phyloP scores from a whole-genome alignment of 805 yeast species.

The Starmera amethionina region DNA sequence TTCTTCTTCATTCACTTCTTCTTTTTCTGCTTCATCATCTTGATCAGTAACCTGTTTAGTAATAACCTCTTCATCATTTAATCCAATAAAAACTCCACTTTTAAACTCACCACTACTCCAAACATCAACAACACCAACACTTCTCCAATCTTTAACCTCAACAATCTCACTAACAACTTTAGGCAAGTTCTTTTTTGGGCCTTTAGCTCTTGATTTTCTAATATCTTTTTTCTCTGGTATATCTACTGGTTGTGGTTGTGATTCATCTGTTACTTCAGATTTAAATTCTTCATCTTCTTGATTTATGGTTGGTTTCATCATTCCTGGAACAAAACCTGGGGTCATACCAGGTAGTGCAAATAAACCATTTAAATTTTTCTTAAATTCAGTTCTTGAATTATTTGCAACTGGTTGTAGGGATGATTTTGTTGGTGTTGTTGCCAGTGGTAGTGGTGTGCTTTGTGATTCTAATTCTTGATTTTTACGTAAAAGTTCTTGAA shows the following conservation, averaged over 20 bases:
- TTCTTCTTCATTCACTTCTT: not conserved
- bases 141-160: slow-evolving; percentile 15
- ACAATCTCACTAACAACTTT: slow-evolving; percentile 29
- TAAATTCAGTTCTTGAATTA: slow-evolving; percentile 31
- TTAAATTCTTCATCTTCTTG: slow-evolving; percentile 1
- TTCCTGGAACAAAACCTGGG: slow-evolving; percentile 15
- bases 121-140: slow-evolving; percentile 9
- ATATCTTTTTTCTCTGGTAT: slow-evolving; percentile 20
- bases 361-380: slow-evolving; percentile 50
- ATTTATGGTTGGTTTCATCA: slow-evolving; percentile 15
- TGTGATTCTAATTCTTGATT: slow-evolving; percentile 32
- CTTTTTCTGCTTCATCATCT: not conserved
- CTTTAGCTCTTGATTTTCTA: slow-evolving; percentile 48
- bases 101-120: slow-evolving; percentile 11
- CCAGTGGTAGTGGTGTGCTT: not conserved
- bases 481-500: slow-evolving; percentile 62
- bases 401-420: slow-evolving; percentile 1
- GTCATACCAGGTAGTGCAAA: slow-evolving; percentile 48
- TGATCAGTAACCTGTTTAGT: not conserved
- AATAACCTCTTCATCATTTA: not conserved
- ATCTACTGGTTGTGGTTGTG: not conserved
- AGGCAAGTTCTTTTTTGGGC: slow-evolving; percentile 66
- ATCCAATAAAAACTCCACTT: not conserved
- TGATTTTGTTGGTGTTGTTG: not conserved
- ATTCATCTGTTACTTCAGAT: slow-evolving; percentile 1